A percentile compares a stretch with the other conserved stretches of the same genome.
phyloP scores from a whole-genome alignment of 163 green algal species.

The Trebouxiophyceae sp. region DNA sequence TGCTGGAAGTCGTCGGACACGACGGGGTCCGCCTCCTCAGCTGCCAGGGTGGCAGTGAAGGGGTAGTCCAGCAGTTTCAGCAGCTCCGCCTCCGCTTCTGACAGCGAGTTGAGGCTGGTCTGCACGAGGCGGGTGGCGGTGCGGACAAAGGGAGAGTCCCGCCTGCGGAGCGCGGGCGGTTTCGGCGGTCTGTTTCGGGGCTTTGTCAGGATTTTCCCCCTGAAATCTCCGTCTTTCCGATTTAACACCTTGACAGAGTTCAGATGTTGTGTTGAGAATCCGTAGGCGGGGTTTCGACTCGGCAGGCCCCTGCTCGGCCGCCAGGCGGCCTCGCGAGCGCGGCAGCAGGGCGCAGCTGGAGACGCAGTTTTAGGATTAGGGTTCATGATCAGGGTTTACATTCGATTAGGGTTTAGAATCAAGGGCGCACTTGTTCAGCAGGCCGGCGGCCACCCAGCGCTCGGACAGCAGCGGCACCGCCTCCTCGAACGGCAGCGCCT shows the following conservation, averaged over 20 bases:
- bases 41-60: conserved; percentile 70
- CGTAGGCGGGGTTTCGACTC: background rate
- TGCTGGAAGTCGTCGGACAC: conserved; percentile 72
- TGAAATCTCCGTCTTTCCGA: too few species aligned
- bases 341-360: background rate
- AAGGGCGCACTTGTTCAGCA: conserved; percentile 41
- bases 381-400: background rate
- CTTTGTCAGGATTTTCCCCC: too few species aligned
- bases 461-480: conserved; percentile 49
- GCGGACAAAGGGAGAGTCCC: background rate
- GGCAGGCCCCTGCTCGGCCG: too few species aligned
- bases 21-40: conserved; percentile 23
- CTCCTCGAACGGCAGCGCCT: conserved; percentile 36
- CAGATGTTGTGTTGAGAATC: background rate
- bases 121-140: background rate
- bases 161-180: background rate
- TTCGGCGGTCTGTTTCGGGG: too few species aligned
- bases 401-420: background rate
- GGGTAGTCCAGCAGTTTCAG: conserved; percentile 74
- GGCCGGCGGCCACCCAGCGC: conserved; percentile 40
- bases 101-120: conserved; percentile 9
- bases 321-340: too few species aligned
- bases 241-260: background rate
- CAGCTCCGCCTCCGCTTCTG: conserved; percentile 58
- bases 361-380: background rate